phyloP scores from a whole-genome alignment of 208 protist species.

The Phytomonas francai region DNA sequence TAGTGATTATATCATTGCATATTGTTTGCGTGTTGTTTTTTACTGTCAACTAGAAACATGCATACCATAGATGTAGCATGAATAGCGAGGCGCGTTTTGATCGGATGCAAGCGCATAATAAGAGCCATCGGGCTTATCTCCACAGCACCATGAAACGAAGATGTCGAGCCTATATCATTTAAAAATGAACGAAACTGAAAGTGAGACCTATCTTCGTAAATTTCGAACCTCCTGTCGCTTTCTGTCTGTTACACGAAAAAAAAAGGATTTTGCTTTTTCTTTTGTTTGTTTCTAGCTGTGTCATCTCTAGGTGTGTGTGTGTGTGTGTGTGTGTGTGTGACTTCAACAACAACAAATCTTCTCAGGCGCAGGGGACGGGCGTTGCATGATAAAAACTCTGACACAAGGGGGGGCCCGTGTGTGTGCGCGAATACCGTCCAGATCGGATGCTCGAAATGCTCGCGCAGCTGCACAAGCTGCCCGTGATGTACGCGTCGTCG shows the following conservation, averaged over 20 bases:
- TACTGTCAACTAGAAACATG: neutral
- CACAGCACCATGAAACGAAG: neutral
- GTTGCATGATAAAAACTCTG: neutral
- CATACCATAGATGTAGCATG: neutral
- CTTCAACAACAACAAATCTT: too few relatives aligned
- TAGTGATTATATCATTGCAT: neutral
- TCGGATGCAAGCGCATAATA: neutral
- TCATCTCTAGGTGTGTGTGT: conserved; percentile 7
- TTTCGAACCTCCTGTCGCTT: neutral
- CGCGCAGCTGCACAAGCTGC: conserved; percentile 39
- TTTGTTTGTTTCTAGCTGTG: conserved; percentile 1
- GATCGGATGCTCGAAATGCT: conserved; percentile 27
- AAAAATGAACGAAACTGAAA: too few relatives aligned
- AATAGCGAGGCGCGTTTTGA: neutral
- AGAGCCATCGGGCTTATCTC: neutral
- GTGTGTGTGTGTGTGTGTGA: conserved; percentile 11
- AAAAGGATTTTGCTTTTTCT: neutral
- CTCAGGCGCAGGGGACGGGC: too few relatives aligned
- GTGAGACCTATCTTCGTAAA: neutral
- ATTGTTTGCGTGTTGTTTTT: conserved; percentile 1
- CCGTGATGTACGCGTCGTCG: conserved; percentile 40
- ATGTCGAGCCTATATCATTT: neutral
- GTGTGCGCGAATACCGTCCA: neutral
- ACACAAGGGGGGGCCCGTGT: neutral
- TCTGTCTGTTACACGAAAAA: neutral